Conservation (phyloP, 1,139 yeast genomes). For the Hansenula sp. region DNA sequence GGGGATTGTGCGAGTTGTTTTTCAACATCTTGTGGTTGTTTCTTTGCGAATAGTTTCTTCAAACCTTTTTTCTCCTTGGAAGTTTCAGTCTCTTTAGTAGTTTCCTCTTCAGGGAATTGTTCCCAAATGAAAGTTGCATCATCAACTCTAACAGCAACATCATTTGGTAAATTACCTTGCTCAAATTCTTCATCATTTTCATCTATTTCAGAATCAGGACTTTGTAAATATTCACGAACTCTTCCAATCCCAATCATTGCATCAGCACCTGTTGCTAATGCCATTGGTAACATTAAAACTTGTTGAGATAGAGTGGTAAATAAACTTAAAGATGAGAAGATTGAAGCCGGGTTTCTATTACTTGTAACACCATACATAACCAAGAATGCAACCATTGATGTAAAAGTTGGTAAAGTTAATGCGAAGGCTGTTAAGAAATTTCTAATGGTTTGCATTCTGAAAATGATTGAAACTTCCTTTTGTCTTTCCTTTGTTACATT, state of each 20-base stretch:
- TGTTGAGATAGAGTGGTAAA: constrained; percentile 74
- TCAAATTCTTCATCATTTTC: constrained; percentile 14
- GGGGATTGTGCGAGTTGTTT: constrained; percentile 10
- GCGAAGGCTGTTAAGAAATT: constrained; percentile 58
- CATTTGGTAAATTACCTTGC: constrained; percentile 2
- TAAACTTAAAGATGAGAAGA: constrained; percentile 78
- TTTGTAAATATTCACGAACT: constrained; percentile 50
- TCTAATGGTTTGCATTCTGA: constrained; percentile 49
- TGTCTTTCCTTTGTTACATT: constrained; percentile 41
- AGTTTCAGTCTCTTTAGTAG: neutral
- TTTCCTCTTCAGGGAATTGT: constrained; percentile 33
- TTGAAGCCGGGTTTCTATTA: constrained; percentile 57
- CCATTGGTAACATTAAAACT: constrained; percentile 61
- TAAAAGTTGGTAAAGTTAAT: constrained; percentile 56
- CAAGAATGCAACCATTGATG: constrained; percentile 70
- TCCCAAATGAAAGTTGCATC: constrained; percentile 73
- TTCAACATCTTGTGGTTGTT: constrained; percentile 8
- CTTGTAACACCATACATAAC: constrained; percentile 54
- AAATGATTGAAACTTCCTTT: constrained; percentile 43
- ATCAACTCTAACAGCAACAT: constrained; percentile 41
- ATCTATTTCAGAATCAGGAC: constrained; percentile 32
- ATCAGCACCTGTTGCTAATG: constrained; percentile 57
- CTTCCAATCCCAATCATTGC: constrained; percentile 64
- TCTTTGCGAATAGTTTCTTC: constrained; percentile 1
- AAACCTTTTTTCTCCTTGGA: constrained; percentile 5